A percentile compares a stretch with the other conserved stretches of the same genome.
Evolutionary conservation across 148 eudicot genomes (phyloP).

Genomic region (Rhododendron molle): DNA sequence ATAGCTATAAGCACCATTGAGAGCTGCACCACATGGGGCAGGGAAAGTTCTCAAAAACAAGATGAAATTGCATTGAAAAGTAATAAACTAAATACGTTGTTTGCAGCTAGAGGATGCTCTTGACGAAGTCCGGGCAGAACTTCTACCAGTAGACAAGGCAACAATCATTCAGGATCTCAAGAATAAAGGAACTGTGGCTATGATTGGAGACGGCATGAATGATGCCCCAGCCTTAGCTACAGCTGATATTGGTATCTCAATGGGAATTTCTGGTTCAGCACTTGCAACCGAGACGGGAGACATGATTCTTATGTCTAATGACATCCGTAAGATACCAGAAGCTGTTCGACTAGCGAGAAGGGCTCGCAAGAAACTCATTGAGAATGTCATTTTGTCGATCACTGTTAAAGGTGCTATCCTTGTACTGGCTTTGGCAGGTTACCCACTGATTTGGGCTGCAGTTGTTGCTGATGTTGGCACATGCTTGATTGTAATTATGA

Average conservation of each 20-base stretch:
- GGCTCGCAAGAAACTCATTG: constrained; percentile 33
- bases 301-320: constrained; percentile 44
- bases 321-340: constrained; percentile 36
- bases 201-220: constrained; percentile 50
- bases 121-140: constrained; percentile 27
- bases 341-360: constrained; percentile 31
- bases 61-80: not conserved
- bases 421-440: not conserved
- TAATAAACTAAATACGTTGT: not conserved
- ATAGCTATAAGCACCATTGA: not conserved
- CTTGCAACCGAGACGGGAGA: constrained; percentile 40
- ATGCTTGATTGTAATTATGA: constrained; percentile 41
- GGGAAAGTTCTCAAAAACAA: not conserved
- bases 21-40: not conserved
- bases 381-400: constrained; percentile 35
- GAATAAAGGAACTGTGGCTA: constrained; percentile 32
- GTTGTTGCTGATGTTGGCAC: constrained; percentile 48
- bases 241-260: constrained; percentile 47
- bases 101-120: constrained; percentile 29
- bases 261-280: constrained; percentile 49
- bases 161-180: constrained; percentile 28
- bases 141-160: constrained; percentile 44
- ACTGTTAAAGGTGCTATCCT: constrained; percentile 17
- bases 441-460: constrained; percentile 39
- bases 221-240: constrained; percentile 45